Evolutionary conservation across 345 rosid genomes (phyloP).

Genomic region (Eutrema heterophyllum): DNA sequence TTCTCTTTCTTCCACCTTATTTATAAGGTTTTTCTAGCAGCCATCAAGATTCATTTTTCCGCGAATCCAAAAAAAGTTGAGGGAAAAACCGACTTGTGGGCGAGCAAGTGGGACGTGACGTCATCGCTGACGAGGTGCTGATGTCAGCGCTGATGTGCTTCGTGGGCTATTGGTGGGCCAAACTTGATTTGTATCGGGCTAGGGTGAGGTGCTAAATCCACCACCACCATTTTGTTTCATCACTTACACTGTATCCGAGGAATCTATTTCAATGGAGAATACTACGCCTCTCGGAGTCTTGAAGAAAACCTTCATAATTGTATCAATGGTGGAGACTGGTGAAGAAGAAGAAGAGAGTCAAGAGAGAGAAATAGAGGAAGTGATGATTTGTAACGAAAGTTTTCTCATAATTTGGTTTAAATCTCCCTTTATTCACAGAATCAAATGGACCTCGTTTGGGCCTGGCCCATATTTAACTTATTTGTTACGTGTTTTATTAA

Average conservation of each 20-base stretch:
- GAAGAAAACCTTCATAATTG: constrained; percentile 51
- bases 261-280: constrained; percentile 60
- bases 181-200: no score
- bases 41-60: no score
- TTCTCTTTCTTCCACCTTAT: no score
- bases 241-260: constrained; percentile 49
- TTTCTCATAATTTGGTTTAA: not conserved
- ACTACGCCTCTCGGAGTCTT: constrained; percentile 40
- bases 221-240: constrained; percentile 82
- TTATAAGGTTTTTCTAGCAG: no score
- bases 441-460: not conserved
- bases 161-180: no score
- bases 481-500: not conserved
- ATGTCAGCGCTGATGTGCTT: no score
- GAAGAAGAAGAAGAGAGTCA: not conserved
- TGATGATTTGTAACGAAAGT: not conserved
- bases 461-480: not conserved
- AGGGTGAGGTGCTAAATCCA: no score
- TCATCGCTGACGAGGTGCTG: no score
- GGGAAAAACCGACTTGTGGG: no score
- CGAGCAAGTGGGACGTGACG: no score
- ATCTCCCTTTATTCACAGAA: not conserved
- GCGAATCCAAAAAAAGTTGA: no score
- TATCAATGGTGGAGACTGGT: not conserved
- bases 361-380: not conserved